Percentiles rank a stretch among this genome's conserved stretches.
Conservation (phyloP, 140 eudicot genomes). For the Erigeron philadelphicus region DNA sequence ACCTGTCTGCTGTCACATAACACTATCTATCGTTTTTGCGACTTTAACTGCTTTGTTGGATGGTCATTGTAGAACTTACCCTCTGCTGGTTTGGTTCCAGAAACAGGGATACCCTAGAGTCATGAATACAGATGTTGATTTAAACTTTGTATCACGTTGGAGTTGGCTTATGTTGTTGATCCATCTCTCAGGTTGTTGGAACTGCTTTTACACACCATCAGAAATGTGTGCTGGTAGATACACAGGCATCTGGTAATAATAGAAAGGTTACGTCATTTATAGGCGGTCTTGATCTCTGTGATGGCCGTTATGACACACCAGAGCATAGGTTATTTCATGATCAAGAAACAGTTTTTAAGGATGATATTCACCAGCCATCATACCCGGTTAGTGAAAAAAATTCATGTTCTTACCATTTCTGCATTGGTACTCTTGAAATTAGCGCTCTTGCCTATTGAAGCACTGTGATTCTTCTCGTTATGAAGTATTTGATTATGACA, state of each 20-base stretch:
- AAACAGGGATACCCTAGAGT: constrained; percentile 1
- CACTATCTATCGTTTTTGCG: neutral
- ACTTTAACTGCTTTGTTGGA: neutral
- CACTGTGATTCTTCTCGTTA: no score
- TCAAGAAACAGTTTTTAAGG: constrained; percentile 72
- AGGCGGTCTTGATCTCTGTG: constrained; percentile 98
- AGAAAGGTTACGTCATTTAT: constrained; percentile 76
- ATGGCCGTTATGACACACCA: constrained; percentile 98
- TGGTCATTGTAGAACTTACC: constrained; percentile 7
- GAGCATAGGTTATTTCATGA: constrained; percentile 80
- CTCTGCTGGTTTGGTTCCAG: constrained; percentile 7
- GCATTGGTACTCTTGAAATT: neutral
- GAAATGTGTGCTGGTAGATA: constrained; percentile 95
- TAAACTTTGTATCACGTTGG: neutral
- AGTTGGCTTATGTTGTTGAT: constrained; percentile 12
- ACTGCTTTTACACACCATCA: constrained; percentile 92
- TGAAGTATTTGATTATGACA: no score
- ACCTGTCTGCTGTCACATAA: neutral
- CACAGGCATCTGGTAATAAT: constrained; percentile 82
- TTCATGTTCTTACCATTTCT: constrained; percentile 18
- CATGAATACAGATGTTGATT: neutral
- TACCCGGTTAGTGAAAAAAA: constrained; percentile 56
- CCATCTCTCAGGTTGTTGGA: constrained; percentile 76
- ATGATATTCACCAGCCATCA: constrained; percentile 86
- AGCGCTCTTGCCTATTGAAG: no score